Evolutionary conservation across 1,139 yeast genomes (phyloP), one percentile per base, ranked within the genome.

Genomic region (Kodamaea anthophila): DNA sequence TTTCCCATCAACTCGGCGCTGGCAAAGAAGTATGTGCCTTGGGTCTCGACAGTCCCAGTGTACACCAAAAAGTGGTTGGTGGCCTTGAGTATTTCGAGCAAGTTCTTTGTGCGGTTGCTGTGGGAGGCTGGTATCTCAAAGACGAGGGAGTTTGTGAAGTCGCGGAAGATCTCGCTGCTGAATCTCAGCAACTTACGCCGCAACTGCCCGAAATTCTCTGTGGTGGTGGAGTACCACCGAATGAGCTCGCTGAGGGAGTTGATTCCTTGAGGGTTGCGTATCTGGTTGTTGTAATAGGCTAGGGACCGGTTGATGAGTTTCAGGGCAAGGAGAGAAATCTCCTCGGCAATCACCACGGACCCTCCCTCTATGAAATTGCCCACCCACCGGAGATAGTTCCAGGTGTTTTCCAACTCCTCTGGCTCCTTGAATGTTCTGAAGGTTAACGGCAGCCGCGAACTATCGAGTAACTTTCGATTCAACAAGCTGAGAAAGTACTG

Each of bases 391-490:
- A 91, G 61, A 43, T 80, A 79, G 26, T 67, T 65, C 84, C 94
- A 88, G 18, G 81, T 78, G 40, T 74, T 79, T 45, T 83, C 84
- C 31, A 91, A 60, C 46, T 83, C 88, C 46, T 91, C 98, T 0
- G 96, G 93, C 47, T 87, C 96, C 47, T 86, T 86, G 52, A 85
- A 86, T 0, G 95, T 83, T 44, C 91, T 71, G 57, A 85, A 82
- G 12, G 79, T 70, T 22, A 66, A 64, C 4, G 71, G 62, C 4
- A 77, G 70, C 33, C 78, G 72, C 0, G 91, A 77, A 39, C 88
- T 76, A 44, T 86, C 94, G 32, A 86, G 61, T 30, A 88, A 65
- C 51, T 91, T 91, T 45, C 78, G 70, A 43, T 82, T 81, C 22
- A 88, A 60, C 30, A 91, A 59, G 12, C 73, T 75, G 46, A 87